Evolutionary conservation across 768 basidiomycete species (phyloP).

Genomic region (Tylopilus felleus): DNA sequence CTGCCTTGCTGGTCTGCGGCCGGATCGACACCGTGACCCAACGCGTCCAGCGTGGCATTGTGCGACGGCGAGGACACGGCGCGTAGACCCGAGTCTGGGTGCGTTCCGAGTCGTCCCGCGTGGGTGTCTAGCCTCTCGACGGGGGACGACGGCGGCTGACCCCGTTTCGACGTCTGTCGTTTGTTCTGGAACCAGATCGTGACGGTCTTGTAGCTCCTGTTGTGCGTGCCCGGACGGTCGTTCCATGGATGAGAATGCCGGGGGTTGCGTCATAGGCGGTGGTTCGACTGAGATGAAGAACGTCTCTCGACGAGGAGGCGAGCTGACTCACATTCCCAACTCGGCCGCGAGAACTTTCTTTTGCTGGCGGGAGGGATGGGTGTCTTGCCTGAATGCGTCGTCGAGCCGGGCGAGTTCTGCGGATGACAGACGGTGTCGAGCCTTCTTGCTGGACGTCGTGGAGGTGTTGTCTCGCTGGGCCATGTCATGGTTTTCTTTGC

Average conservation of each 20-base stretch:
- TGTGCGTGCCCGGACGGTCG: neutral
- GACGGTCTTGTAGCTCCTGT: slow-evolving; percentile 43
- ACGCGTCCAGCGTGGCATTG: slow-evolving; percentile 23
- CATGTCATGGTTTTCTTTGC: slow-evolving; percentile 17
- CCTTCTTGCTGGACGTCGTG: slow-evolving; percentile 19
- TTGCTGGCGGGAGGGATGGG: slow-evolving; percentile 30
- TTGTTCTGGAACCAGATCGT: slow-evolving; percentile 87
- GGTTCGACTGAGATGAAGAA: neutral
- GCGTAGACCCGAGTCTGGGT: slow-evolving; percentile 22
- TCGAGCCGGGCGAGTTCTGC: slow-evolving; percentile 28
- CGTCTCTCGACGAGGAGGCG: neutral
- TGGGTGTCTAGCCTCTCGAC: neutral
- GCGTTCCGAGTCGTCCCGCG: slow-evolving; percentile 2
- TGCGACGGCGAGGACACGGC: slow-evolving; percentile 30
- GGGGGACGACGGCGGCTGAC: slow-evolving; percentile 5
- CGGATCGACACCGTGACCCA: neutral
- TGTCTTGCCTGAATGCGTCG: slow-evolving; percentile 23
- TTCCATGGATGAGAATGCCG: no score
- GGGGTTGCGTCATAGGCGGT: no score
- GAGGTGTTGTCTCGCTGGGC: neutral
- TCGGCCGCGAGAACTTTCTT: slow-evolving; percentile 30
- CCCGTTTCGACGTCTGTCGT: slow-evolving; percentile 51
- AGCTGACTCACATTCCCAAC: slow-evolving; percentile 25
- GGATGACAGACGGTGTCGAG: slow-evolving; percentile 38
- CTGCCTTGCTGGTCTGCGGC: neutral